phyloP scores from a whole-genome alignment of 768 basidiomycete genomes.

The Terana coerulea region DNA sequence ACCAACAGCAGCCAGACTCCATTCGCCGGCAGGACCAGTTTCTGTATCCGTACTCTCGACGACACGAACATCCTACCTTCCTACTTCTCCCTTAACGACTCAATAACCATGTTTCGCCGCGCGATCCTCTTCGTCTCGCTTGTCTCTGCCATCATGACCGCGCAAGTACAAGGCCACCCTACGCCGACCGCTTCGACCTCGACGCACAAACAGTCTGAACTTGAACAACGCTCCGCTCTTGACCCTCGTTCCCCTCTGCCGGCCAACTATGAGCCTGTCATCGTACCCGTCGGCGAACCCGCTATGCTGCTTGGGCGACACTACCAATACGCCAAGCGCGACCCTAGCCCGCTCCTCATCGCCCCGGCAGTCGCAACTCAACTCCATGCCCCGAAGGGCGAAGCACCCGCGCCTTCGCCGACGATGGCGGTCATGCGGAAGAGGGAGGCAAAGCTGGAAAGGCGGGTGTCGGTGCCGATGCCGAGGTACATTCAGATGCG shows the following conservation, averaged over 20 bases:
- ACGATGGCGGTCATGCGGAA: background rate
- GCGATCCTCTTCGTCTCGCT: slow-evolving; percentile 5
- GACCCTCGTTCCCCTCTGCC: background rate
- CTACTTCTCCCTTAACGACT: background rate
- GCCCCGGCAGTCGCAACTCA: background rate
- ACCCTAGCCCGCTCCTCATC: slow-evolving; percentile 3
- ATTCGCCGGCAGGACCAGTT: slow-evolving; percentile 3
- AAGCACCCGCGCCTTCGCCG: background rate
- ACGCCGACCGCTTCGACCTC: background rate
- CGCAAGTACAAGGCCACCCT: slow-evolving; percentile 4
- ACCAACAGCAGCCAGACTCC: background rate
- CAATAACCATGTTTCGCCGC: slow-evolving; percentile 3
- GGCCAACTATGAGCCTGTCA: background rate
- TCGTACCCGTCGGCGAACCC: slow-evolving; percentile 12
- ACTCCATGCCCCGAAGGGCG: background rate
- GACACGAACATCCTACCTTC: background rate
- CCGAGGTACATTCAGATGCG: background rate
- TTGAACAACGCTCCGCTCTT: too few species aligned
- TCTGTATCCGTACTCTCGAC: background rate
- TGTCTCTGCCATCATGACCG: background rate
- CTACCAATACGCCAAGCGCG: slow-evolving; percentile 16
- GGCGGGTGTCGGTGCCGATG: background rate
- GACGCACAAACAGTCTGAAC: background rate
- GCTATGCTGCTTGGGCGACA: slow-evolving; percentile 21
- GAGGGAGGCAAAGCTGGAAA: background rate